A percentile compares a stretch with the other conserved stretches of the same genome.
These are phyloP conservation scores for Komagataella ulmi DNA, from an alignment of 805 yeast genomes.

Conservation along the genomic window DNA sequence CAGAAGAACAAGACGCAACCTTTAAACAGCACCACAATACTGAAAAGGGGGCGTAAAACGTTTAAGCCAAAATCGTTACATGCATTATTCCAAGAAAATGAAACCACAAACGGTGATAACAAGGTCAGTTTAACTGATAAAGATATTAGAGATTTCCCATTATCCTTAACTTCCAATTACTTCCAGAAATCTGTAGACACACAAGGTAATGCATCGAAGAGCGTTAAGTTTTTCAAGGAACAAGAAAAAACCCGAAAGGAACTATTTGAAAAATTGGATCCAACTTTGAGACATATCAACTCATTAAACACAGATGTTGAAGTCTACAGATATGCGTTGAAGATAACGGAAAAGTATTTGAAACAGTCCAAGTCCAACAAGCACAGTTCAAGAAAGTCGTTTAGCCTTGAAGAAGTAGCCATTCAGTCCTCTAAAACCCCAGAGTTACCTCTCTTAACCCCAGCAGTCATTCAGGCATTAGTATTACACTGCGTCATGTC, in stretches of 20 bases:
- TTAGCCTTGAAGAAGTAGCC: not conserved
- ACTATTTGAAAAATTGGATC: not conserved
- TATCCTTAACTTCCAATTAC: not conserved
- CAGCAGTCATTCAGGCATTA: not conserved
- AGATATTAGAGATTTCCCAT: slow-evolving; percentile 1
- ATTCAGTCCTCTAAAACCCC: not conserved
- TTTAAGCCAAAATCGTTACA: not conserved
- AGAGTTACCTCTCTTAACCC: not conserved
- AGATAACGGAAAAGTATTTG: not conserved
- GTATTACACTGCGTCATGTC: slow-evolving; percentile 13
- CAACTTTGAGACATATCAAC: not conserved
- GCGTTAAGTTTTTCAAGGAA: not conserved
- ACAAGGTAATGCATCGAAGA: not conserved
- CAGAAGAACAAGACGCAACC: not conserved
- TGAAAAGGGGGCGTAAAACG: not conserved
- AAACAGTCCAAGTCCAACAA: not conserved
- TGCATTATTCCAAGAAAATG: not conserved
- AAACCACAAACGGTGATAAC: not conserved
- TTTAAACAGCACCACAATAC: not conserved
- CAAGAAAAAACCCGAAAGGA: not conserved
- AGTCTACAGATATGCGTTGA: not conserved
- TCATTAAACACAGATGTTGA: not conserved
- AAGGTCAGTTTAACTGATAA: slow-evolving; percentile 1
- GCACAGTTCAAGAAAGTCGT: not conserved
- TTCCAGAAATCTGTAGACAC: not conserved